Base-by-base conservation (phyloP, 225 moss, liverwort and hornwort genomes). In the Sphagnum tenellum region DNA sequence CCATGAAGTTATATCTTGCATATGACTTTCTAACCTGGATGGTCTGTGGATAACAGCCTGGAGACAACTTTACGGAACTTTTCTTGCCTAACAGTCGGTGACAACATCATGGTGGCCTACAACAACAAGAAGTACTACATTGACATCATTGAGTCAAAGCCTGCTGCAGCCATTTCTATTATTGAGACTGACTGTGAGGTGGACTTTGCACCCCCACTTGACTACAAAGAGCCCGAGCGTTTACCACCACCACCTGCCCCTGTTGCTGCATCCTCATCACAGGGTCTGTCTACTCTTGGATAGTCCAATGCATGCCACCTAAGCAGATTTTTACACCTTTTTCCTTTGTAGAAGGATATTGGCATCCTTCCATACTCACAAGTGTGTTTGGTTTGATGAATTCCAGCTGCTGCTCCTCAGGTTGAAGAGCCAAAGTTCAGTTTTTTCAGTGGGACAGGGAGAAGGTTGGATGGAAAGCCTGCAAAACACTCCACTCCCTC, bases 141-240 rank as follows among this genome's bases (percentile, higher is more conserved):
- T 47, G 93, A 98, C 56, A 93, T 93, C 9, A 82, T 98, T 70
- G 98, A 98, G 76, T 89, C 93, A 65, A 98, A 89, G 70, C 98
- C 98, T 70, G 85, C 90, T 12, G 76, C 83, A 52, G 98, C 98
- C 12, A 90, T 98, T 59, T 98, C 98, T 12, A 89, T 98, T 45
- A 98, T 98, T 70, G 98, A 98, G 81, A 98, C 98, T 51, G 98
- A 98, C 57, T 98, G 98, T 77, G 98, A 98, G 81, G 98, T 98
- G 72, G 98, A 98, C 75, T 98, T 98, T 56, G 98, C 98, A 62
- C 93, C 90, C 53, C 98, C 98, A 3, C 85, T 98, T 66, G 98
- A 98, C 72, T 98, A 98, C 75, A 90, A 90, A 71, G 98, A 98
- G 78, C 98, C 93, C 13, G 93, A 93, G 72, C 83, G 83, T 53